These are phyloP conservation scores for Anethum foeniculum DNA, from an alignment of 140 eudicot genomes.

Conservation along the genomic window DNA sequence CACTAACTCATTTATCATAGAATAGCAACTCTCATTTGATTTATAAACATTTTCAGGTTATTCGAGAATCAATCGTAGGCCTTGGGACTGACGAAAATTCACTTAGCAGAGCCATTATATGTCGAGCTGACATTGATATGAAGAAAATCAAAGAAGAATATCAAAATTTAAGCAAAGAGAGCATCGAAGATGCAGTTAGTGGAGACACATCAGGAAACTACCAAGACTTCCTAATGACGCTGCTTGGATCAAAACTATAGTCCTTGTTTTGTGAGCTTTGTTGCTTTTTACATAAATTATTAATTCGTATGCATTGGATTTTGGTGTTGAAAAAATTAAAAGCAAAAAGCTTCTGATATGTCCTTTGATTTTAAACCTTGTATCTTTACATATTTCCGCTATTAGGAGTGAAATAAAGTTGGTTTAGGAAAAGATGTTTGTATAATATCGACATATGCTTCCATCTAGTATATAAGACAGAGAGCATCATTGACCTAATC, in stretches of 20 bases:
- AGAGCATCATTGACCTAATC: not conserved
- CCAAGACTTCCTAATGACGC: constrained; percentile 37
- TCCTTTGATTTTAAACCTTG: not conserved
- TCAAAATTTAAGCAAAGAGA: constrained; percentile 20
- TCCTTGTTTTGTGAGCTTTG: not conserved
- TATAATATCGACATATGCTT: not conserved
- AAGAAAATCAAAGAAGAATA: constrained; percentile 38
- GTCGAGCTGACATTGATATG: constrained; percentile 63
- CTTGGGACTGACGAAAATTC: constrained; percentile 71
- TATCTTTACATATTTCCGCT: not conserved
- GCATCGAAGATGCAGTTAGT: constrained; percentile 39
- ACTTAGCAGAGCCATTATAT: constrained; percentile 45
- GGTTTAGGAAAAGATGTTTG: not conserved
- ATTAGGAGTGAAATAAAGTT: not conserved
- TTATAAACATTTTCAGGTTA: constrained; percentile 26
- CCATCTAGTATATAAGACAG: not conserved
- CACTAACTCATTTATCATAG: not conserved
- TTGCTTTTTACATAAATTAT: not conserved
- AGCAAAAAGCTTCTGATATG: not conserved
- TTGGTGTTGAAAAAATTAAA: not conserved
- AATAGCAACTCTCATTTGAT: not conserved
- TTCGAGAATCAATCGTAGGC: constrained; percentile 38
- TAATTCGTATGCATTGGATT: not conserved
- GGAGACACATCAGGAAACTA: constrained; percentile 57
- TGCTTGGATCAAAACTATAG: constrained; percentile 39